Conservation (phyloP, 2,329 filamentous ascomycete species). For the Decorospora gaudefroyi region DNA sequence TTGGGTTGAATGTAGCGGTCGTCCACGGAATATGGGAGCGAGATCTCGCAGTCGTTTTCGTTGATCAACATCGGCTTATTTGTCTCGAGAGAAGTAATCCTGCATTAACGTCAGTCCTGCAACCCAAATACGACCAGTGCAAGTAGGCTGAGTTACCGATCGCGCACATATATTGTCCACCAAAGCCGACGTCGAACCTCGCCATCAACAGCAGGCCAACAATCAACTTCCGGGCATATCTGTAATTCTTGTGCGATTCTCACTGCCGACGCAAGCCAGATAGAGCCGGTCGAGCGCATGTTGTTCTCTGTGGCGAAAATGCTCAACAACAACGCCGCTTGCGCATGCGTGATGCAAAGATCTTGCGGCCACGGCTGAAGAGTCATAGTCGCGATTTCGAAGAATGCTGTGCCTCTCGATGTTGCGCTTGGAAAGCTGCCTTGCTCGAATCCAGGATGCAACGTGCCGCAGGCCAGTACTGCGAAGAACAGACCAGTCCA, state of each 20-base stretch:
- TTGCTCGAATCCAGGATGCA: conserved; percentile 67
- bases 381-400: conserved; percentile 70
- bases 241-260: conserved; percentile 82
- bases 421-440: conserved; percentile 59
- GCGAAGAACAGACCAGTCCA: conserved; percentile 83
- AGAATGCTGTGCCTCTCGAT: conserved; percentile 64
- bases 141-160: conserved; percentile 62
- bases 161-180: conserved; percentile 93
- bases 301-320: conserved; percentile 87
- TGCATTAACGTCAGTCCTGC: conserved; percentile 45
- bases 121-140: not conserved
- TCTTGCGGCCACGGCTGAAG: conserved; percentile 84
- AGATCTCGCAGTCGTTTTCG: conserved; percentile 85
- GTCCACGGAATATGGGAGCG: conserved; percentile 77
- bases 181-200: conserved; percentile 88
- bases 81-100: conserved; percentile 75
- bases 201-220: conserved; percentile 74
- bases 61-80: conserved; percentile 81
- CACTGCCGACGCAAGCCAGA: conserved; percentile 80
- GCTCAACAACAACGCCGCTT: conserved; percentile 72
- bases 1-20: conserved; percentile 72
- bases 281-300: conserved; percentile 80
- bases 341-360: conserved; percentile 74
- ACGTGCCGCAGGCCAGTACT: conserved; percentile 78
- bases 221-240: conserved; percentile 73